Conservation (phyloP, 1,139 yeast species). For the Sugiyamaella japonica region DNA sequence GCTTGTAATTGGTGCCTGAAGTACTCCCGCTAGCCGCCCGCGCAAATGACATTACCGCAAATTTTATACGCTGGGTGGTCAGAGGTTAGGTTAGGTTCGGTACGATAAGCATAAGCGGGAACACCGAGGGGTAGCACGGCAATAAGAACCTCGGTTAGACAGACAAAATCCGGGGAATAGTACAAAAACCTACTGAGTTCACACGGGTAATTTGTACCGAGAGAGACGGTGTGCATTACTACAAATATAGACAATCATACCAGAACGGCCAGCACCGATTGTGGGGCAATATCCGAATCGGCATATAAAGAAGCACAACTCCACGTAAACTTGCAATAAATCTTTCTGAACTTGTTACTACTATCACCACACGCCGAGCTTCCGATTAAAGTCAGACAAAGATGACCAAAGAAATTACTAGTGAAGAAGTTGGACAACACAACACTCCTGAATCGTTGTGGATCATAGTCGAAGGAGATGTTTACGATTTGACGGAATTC, state of each 20-base stretch:
- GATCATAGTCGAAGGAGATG: constrained; percentile 84
- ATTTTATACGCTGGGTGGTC: background rate
- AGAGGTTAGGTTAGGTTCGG: constrained; percentile 1
- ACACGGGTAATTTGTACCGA: background rate
- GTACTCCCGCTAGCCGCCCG: background rate
- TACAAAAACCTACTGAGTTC: background rate
- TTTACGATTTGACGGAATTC: constrained; percentile 80
- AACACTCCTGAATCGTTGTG: constrained; percentile 76
- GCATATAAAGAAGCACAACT: constrained; percentile 2
- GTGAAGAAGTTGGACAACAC: constrained; percentile 70
- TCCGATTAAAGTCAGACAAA: background rate
- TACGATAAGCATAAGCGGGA: too few species aligned
- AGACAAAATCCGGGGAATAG: constrained; percentile 11
- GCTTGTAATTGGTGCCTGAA: too few species aligned
- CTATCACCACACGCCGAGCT: background rate
- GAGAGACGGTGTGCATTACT: background rate
- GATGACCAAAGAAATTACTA: constrained; percentile 14
- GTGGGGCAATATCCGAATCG: background rate
- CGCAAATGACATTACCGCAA: constrained; percentile 2
- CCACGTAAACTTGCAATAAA: background rate
- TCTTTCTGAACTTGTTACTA: background rate
- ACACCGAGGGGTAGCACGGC: background rate
- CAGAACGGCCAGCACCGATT: background rate
- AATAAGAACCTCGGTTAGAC: constrained; percentile 6
- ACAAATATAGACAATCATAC: background rate